These are phyloP conservation scores for Backusella liffmaniae DNA, from an alignment of 192 early-diverging fungal species.

Conservation along the genomic window DNA sequence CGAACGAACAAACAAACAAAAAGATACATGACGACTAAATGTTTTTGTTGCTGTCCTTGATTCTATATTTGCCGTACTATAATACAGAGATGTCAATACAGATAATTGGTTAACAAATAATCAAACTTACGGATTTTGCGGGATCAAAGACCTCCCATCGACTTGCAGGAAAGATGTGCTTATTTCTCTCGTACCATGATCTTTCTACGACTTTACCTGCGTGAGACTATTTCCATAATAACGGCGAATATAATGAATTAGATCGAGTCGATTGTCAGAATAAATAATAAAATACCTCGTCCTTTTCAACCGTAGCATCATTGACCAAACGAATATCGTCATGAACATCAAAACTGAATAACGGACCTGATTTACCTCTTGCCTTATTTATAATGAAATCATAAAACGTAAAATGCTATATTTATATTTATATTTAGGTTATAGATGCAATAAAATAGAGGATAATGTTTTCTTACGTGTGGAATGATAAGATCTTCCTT, in stretches of 20 bases:
- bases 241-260: too few species aligned
- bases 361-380: slow-evolving; percentile 92
- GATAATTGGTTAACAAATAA: neutral
- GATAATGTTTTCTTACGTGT: slow-evolving; percentile 53
- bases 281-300: slow-evolving; percentile 57
- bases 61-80: slow-evolving; percentile 61
- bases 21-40: neutral
- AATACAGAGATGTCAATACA: neutral
- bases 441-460: too few species aligned
- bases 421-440: neutral
- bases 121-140: slow-evolving; percentile 58
- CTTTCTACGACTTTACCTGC: slow-evolving; percentile 93
- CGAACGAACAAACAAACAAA: neutral
- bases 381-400: slow-evolving; percentile 96
- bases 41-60: slow-evolving; percentile 6
- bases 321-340: slow-evolving; percentile 86
- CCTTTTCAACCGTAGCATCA: slow-evolving; percentile 84
- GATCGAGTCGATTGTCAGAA: too few species aligned
- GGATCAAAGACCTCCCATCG: slow-evolving; percentile 94
- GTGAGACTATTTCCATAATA: slow-evolving; percentile 59
- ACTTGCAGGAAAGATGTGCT: slow-evolving; percentile 93
- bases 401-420: slow-evolving; percentile 81
- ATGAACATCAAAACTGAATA: slow-evolving; percentile 93
- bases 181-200: slow-evolving; percentile 89
- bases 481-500: slow-evolving; percentile 98